Percentiles rank a stretch among this genome's conserved stretches.
Evolutionary conservation across 169 alveolate species (phyloP).

Genomic region (Plasmodium knowlesi): DNA sequence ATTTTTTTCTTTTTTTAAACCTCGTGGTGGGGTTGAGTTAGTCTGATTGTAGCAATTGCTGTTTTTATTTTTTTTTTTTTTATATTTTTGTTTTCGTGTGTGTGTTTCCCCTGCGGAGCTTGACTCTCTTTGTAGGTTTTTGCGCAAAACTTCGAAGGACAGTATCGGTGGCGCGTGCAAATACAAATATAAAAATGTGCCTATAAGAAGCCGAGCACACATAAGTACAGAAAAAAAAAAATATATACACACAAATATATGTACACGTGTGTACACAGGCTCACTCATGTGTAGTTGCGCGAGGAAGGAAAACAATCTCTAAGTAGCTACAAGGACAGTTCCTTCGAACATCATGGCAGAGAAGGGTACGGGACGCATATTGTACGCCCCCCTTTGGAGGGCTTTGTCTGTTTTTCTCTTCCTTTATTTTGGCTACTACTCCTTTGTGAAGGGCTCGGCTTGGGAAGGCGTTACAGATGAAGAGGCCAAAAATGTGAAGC

Average conservation of each 20-base stretch:
- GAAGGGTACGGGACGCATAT: background rate
- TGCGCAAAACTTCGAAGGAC: background rate
- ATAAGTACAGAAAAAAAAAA: too few relatives aligned
- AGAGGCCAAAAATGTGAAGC: conserved; percentile 42
- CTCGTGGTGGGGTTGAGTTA: background rate
- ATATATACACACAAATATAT: background rate
- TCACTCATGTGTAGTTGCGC: background rate
- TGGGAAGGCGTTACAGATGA: conserved; percentile 66
- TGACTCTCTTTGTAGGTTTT: background rate
- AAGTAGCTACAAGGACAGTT: background rate
- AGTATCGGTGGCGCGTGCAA: background rate
- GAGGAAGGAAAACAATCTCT: background rate
- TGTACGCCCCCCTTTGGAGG: background rate
- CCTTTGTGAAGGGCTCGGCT: background rate
- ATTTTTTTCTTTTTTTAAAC: background rate
- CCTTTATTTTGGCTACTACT: background rate
- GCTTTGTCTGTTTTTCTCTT: background rate
- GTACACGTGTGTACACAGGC: background rate
- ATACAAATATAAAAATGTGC: background rate
- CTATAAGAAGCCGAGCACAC: too few relatives aligned
- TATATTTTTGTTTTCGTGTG: background rate
- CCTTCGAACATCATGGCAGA: background rate
- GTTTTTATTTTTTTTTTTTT: background rate
- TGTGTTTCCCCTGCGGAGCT: background rate
- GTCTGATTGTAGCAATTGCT: background rate